phyloP scores from a whole-genome alignment of 768 basidiomycete species.

The Hericium alpestre region DNA sequence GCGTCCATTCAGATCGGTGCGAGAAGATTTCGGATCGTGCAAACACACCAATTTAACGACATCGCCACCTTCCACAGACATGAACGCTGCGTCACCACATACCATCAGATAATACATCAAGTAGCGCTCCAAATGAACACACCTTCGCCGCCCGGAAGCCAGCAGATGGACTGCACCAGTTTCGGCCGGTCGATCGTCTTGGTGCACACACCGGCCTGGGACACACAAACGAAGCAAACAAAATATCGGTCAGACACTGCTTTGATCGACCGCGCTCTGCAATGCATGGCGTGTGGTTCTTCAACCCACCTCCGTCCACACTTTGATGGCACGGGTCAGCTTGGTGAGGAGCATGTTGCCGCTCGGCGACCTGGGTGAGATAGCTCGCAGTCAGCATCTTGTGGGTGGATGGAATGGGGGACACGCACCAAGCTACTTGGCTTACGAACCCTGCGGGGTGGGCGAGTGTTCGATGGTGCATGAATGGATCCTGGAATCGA shows the following conservation, averaged over 20 bases:
- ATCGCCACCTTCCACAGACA: slow-evolving; percentile 57
- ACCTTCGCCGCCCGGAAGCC: slow-evolving; percentile 60
- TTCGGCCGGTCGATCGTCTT: slow-evolving; percentile 50
- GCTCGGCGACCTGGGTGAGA: slow-evolving; percentile 45
- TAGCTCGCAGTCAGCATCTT: background rate
- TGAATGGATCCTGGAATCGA: slow-evolving; percentile 38
- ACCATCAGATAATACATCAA: background rate
- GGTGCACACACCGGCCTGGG: slow-evolving; percentile 57
- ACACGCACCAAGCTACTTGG: slow-evolving; percentile 59
- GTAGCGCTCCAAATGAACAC: slow-evolving; percentile 7
- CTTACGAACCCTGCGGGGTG: slow-evolving; percentile 66
- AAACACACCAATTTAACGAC: slow-evolving; percentile 49
- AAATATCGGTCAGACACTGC: background rate
- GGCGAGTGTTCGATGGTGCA: slow-evolving; percentile 51
- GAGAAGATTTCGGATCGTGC: background rate
- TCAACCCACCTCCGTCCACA: slow-evolving; percentile 56
- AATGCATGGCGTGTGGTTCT: background rate
- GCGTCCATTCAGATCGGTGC: background rate
- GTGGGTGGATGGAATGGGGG: no score
- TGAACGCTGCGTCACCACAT: slow-evolving; percentile 37
- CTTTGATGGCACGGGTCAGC: slow-evolving; percentile 50
- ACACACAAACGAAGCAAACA: slow-evolving; percentile 1
- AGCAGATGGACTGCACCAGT: slow-evolving; percentile 52
- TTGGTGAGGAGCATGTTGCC: slow-evolving; percentile 57
- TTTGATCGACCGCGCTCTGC: background rate